These are phyloP conservation scores for Monosporascus sp. DNA, from an alignment of 2,329 filamentous ascomycete species.

Conservation along the genomic window DNA sequence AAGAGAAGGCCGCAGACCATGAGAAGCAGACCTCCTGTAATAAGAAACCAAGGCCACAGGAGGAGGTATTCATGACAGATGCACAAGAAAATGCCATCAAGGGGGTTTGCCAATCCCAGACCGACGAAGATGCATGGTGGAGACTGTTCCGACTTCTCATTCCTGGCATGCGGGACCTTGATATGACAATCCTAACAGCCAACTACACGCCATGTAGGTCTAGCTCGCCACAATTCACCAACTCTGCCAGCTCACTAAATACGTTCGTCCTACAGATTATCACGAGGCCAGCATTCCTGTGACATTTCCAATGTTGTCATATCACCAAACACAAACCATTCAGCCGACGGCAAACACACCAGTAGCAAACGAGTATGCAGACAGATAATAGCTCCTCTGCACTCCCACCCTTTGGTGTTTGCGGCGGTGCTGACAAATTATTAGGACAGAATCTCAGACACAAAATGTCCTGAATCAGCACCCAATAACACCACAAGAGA, in stretches of 20 bases:
- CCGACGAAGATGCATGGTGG: slow-evolving; percentile 5
- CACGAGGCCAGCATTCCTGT: background rate
- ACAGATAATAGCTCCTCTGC: too few species aligned
- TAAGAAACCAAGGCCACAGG: background rate
- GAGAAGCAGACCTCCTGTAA: background rate
- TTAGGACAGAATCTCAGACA: too few species aligned
- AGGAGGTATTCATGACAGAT: slow-evolving; percentile 3
- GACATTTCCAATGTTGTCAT: background rate
- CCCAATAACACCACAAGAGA: too few species aligned
- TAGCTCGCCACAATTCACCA: background rate
- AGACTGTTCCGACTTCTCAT: slow-evolving; percentile 7
- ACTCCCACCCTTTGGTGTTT: too few species aligned
- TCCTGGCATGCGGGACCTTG: slow-evolving; percentile 1
- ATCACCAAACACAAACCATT: background rate
- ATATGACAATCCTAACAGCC: background rate
- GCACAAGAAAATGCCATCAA: slow-evolving; percentile 2
- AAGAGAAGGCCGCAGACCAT: background rate
- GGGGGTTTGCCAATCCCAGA: background rate
- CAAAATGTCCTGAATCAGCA: too few species aligned
- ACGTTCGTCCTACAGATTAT: background rate
- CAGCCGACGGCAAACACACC: too few species aligned
- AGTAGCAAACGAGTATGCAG: too few species aligned
- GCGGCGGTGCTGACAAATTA: too few species aligned
- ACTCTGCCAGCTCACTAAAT: background rate
- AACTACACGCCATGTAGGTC: slow-evolving; percentile 1